These are phyloP conservation scores for Pseudogymnoascus sp. DNA, from an alignment of 2,329 filamentous ascomycete species.

Conservation along the genomic window DNA sequence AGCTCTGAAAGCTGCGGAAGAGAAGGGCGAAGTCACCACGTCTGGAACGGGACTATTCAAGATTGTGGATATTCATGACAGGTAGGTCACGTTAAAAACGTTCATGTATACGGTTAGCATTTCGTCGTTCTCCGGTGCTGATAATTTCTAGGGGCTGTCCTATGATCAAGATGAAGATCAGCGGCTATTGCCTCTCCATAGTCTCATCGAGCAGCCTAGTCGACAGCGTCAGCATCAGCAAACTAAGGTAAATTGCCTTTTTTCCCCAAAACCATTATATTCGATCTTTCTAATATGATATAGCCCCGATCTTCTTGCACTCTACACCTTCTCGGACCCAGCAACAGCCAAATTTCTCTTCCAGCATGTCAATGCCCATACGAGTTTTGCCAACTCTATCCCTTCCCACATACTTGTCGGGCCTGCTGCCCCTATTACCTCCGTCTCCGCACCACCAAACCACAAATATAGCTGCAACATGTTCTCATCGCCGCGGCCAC, in stretches of 20 bases:
- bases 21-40: not conserved
- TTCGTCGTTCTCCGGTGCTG: constrained; percentile 9
- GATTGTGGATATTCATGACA: constrained; percentile 11
- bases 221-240: constrained; percentile 36
- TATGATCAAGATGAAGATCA: constrained; percentile 32
- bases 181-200: constrained; percentile 36
- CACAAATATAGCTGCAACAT: constrained; percentile 34
- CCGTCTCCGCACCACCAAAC: constrained; percentile 19
- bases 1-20: constrained; percentile 2
- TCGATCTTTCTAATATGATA: not conserved
- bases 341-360: constrained; percentile 35
- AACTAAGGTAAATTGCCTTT: constrained; percentile 23
- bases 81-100: constrained; percentile 7
- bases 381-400: constrained; percentile 13
- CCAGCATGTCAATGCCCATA: constrained; percentile 25
- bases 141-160: constrained; percentile 18
- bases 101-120: constrained; percentile 6
- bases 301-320: constrained; percentile 25
- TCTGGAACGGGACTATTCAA: not conserved
- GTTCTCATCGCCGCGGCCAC: constrained; percentile 38
- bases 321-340: constrained; percentile 45
- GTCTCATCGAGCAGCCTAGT: constrained; percentile 41
- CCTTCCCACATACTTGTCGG: constrained; percentile 16
- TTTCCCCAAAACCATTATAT: constrained; percentile 29
- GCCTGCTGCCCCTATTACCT: constrained; percentile 28